These are phyloP conservation scores for Pichia exigua DNA, from an alignment of 805 yeast genomes.

Conservation along the genomic window DNA sequence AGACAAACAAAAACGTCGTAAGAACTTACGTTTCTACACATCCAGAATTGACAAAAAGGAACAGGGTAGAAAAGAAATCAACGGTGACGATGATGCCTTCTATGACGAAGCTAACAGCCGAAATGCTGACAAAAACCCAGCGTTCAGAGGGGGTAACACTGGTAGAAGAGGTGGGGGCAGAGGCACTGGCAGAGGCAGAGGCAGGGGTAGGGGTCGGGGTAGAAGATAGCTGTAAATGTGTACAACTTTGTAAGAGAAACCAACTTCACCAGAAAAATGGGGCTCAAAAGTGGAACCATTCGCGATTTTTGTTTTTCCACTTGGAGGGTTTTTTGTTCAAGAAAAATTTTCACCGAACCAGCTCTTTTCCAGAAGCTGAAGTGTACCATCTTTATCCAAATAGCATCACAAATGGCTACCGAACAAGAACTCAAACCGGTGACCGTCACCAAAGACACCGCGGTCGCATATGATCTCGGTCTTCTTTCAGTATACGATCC, in stretches of 20 bases:
- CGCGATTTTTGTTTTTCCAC: background rate
- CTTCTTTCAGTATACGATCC: slow-evolving; percentile 85
- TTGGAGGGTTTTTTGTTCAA: background rate
- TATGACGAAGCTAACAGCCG: slow-evolving; percentile 1
- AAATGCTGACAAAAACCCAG: background rate
- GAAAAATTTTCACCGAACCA: background rate
- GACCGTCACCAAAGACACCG: slow-evolving; percentile 85
- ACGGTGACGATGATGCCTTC: slow-evolving; percentile 8
- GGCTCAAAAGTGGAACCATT: background rate
- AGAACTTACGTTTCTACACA: slow-evolving; percentile 87
- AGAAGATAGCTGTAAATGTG: background rate
- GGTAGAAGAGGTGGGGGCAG: background rate
- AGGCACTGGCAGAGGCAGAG: background rate
- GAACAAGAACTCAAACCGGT: slow-evolving; percentile 47
- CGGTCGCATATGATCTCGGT: slow-evolving; percentile 84
- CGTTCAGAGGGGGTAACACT: background rate
- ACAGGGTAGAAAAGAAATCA: background rate
- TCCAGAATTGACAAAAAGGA: slow-evolving; percentile 65
- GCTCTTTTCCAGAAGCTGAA: background rate
- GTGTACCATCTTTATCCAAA: background rate
- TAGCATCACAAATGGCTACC: background rate
- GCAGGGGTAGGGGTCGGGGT: background rate
- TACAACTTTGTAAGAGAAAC: background rate
- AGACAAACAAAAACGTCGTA: slow-evolving; percentile 74
- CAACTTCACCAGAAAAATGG: background rate